Evolutionary conservation across 441 rosid species (phyloP), one percentile per base, ranked within the genome.

Genomic region (Arabidopsis hybrid): DNA sequence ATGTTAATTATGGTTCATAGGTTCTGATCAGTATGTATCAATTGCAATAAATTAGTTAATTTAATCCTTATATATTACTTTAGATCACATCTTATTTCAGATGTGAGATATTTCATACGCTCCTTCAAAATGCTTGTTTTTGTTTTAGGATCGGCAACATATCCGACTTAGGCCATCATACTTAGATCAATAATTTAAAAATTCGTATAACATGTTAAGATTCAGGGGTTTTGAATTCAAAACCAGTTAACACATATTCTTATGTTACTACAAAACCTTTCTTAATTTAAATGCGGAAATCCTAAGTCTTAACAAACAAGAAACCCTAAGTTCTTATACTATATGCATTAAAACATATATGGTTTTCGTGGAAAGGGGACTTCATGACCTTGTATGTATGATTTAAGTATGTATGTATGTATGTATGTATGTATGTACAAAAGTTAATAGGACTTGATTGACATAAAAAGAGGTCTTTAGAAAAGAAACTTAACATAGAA

Each of bases 381-480:
- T 47, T 21, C 26, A 21, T 17, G 11, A 47, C 26, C 26, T 47
- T 47, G 26, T 47, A 47, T 47, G 52, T 46, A 46, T 46, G 10
- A 32, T 60, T 57, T 31, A 5, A n/a, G 40, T 34, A 35, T 35
- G 42, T 38, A 60, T 60, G 61, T 62, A 17, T 53, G 26, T 21
- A 21, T 21, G 26, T 21, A 21, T 21, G 26, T 21, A 21, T 21
- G 26, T 21, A 21, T 21, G 26, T 21, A 21, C 26, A 18, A 53
- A 72, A 72, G 9, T 58, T 73, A 11, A 17, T 39, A 60, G 39
- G 74, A 53, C 53, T 74, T 34, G 42, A 9, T 47, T 21, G 26
- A 21, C 26, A 53, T 43, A 34, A 18, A 59, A 55, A 34, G 17
- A 13, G 47, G 52, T 50, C 53, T 32, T 43, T 16, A 31, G 18